phyloP scores from a whole-genome alignment of 805 yeast genomes.

The Ogataea glucozyma region DNA sequence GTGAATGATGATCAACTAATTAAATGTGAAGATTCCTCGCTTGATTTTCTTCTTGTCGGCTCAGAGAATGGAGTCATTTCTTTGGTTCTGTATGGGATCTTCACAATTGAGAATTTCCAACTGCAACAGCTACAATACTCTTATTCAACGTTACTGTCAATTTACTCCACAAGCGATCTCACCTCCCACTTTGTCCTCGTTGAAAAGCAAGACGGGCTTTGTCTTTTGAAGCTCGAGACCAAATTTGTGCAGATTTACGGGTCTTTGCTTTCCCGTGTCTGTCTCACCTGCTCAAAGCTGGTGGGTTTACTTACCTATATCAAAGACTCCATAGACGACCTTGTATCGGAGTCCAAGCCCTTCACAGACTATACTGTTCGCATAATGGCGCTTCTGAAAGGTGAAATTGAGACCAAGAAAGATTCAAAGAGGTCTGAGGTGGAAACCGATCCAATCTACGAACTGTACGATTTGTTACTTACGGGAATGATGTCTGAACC shows the following conservation, averaged over 20 bases:
- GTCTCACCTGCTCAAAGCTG: constrained; percentile 38
- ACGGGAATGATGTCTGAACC: constrained; percentile 55
- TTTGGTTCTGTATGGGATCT: constrained; percentile 36
- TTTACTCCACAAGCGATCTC: constrained; percentile 24
- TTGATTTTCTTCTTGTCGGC: constrained; percentile 33
- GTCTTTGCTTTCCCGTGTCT: constrained; percentile 32
- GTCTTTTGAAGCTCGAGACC: constrained; percentile 27
- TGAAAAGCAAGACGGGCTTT: constrained; percentile 22
- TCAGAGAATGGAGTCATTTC: constrained; percentile 27
- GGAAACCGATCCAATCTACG: constrained; percentile 37
- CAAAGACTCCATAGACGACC: constrained; percentile 33
- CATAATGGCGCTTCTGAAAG: constrained; percentile 38
- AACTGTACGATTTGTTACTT: constrained; percentile 48
- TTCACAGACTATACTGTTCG: constrained; percentile 40
- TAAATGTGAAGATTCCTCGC: constrained; percentile 25
- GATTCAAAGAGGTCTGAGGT: constrained; percentile 11
- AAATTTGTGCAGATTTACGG: constrained; percentile 33
- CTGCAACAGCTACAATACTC: constrained; percentile 18
- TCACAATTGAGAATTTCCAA: constrained; percentile 31
- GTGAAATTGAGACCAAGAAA: constrained; percentile 33
- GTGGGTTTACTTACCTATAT: constrained; percentile 37
- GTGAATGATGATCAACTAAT: constrained; percentile 27
- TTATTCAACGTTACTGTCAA: constrained; percentile 19
- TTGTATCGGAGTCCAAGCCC: constrained; percentile 36
- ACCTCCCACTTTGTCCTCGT: constrained; percentile 29